Base-by-base conservation (phyloP, 164 flowering plant species). In the Taxillus chinensis region DNA sequence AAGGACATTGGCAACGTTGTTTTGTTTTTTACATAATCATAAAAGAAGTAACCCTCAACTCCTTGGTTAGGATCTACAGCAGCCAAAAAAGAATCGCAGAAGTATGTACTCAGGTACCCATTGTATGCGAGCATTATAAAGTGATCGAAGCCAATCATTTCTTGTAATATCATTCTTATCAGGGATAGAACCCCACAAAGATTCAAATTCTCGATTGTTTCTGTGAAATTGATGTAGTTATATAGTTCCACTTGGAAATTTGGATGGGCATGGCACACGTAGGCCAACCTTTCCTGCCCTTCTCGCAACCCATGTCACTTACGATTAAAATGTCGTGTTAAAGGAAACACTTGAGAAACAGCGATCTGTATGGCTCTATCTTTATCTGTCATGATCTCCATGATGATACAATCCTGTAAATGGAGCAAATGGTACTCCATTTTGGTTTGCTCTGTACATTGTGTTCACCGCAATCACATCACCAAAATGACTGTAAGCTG, bases 171-270 rank as follows among this genome's bases (percentile, higher is more conserved):
- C 77, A 70, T 81, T 83, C 67, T 78, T 86, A 54, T 77, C 86
- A 64, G 83, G 57, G 45, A 83, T 66, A 41, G 72, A 74, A 70
- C 64, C 64, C 87, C 91, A 83, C 15, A 81, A 73, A 12, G 72
- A 66, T 70, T 86, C 91, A 82, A 86, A 86, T 86, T 87, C 63
- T 83, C 86, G 45, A 78, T 74, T 43, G 86, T 77, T 67, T 79
- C 86, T n/a, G 82, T 77, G 69, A 75, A 46, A 65, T 82, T 82
- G 56, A 84, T 79, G 67, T 84, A 82, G 38, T 80, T 84, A 61
- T 76, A 79, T 57, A 84, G 73, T 52, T 84, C 89, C 58, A 69
- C 64, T 70, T 77, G 82, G 63, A 85, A 77, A 78, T 66, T 71
- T 3, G 84, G 83, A 73, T 80, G 74, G 11, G 69, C 64, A 55